Conservation (phyloP, 2,329 filamentous ascomycete genomes). For the Neofusicoccum ribis region DNA sequence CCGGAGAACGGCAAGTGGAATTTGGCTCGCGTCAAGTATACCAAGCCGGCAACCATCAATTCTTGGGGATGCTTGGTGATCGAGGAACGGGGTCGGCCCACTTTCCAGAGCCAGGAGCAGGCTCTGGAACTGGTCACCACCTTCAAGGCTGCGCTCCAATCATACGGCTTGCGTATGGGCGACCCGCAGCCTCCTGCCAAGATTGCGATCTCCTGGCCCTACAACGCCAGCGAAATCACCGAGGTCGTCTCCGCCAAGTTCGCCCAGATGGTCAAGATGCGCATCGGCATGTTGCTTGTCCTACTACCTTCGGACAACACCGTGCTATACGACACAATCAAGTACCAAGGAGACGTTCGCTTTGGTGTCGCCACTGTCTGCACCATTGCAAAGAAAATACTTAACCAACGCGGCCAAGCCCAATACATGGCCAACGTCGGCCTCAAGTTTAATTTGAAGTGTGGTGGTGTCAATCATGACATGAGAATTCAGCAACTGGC, state of each 20-base stretch:
- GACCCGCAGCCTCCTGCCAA: slow-evolving; percentile 5
- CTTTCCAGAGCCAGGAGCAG: slow-evolving; percentile 2
- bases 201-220: slow-evolving; percentile 6
- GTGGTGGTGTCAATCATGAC: slow-evolving; percentile 59
- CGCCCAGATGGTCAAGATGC: slow-evolving; percentile 7
- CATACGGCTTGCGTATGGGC: slow-evolving; percentile 8
- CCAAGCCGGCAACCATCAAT: slow-evolving; percentile 26
- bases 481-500: slow-evolving; percentile 56
- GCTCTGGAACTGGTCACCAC: slow-evolving; percentile 2
- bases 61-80: slow-evolving; percentile 35
- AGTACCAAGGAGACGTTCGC: slow-evolving; percentile 26
- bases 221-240: slow-evolving; percentile 7
- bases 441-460: slow-evolving; percentile 59
- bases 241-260: slow-evolving; percentile 6
- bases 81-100: slow-evolving; percentile 23
- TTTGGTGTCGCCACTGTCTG: slow-evolving; percentile 29
- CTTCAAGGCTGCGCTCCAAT: slow-evolving; percentile 2
- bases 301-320: slow-evolving; percentile 34
- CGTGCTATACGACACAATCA: slow-evolving; percentile 32
- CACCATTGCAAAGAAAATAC: slow-evolving; percentile 40
- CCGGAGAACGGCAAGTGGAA: slow-evolving; percentile 67
- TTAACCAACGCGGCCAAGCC: slow-evolving; percentile 32
- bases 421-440: slow-evolving; percentile 39
- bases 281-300: slow-evolving; percentile 27
- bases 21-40: slow-evolving; percentile 47